These are phyloP conservation scores for Vitis hybrid DNA, from an alignment of 177 flowering plant species.

Conservation along the genomic window DNA sequence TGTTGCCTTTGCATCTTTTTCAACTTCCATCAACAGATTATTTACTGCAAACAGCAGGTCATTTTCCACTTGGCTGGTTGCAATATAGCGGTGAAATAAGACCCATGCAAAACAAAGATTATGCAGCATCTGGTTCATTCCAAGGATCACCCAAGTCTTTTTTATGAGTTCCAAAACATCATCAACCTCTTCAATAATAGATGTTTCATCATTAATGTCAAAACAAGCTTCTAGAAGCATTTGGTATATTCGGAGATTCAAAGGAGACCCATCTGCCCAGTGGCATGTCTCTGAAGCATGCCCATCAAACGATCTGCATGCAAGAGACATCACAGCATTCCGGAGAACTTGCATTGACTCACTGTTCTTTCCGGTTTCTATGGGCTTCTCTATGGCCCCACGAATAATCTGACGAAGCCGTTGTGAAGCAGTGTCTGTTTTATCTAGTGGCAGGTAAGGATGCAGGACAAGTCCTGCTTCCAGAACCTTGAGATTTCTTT, in stretches of 20 bases:
- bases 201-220: constrained; percentile 68
- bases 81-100: constrained; percentile 63
- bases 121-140: constrained; percentile 77
- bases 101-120: constrained; percentile 89
- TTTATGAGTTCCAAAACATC: constrained; percentile 80
- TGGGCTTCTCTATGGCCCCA: constrained; percentile 57
- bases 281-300: constrained; percentile 60
- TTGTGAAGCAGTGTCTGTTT: constrained; percentile 38
- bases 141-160: constrained; percentile 86
- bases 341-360: constrained; percentile 69
- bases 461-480: constrained; percentile 86
- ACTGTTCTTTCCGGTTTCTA: constrained; percentile 64
- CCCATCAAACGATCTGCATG: constrained; percentile 69
- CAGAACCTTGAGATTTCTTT: constrained; percentile 70
- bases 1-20: constrained; percentile 56
- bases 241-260: constrained; percentile 72
- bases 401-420: constrained; percentile 58
- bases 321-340: constrained; percentile 61
- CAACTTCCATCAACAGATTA: constrained; percentile 64
- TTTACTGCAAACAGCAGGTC: constrained; percentile 77
- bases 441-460: constrained; percentile 59
- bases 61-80: constrained; percentile 65
- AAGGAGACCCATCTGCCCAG: constrained; percentile 92
- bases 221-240: constrained; percentile 82
- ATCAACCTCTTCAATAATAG: constrained; percentile 79